These are phyloP conservation scores for Ogataea hybrid DNA, from an alignment of 1,139 yeast genomes.

Conservation along the genomic window DNA sequence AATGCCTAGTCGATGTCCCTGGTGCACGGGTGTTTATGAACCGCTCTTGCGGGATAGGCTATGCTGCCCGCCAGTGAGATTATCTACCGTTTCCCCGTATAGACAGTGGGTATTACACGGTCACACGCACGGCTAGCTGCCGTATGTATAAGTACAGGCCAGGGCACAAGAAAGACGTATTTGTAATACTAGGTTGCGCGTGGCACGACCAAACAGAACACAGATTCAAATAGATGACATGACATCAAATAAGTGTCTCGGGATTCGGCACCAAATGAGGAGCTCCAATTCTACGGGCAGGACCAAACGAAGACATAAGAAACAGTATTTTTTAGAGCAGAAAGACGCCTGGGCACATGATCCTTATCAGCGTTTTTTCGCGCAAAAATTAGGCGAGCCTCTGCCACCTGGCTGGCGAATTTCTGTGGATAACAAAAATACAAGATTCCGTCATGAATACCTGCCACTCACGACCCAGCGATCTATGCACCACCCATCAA, in stretches of 20 bases:
- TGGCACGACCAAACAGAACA: neutral
- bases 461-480: neutral
- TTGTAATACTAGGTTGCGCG: neutral
- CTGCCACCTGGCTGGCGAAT: conserved; percentile 19
- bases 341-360: conserved; percentile 21
- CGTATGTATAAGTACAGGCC: neutral
- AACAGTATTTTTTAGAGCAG: conserved; percentile 9
- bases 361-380: conserved; percentile 26
- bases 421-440: conserved; percentile 21
- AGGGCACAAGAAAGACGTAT: neutral
- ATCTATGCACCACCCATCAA: too few relatives aligned
- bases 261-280: neutral
- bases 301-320: neutral
- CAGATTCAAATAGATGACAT: too few relatives aligned
- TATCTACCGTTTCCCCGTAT: neutral
- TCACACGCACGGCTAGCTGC: neutral
- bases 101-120: neutral
- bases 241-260: neutral
- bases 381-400: conserved; percentile 12
- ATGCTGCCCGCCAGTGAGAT: neutral
- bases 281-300: neutral
- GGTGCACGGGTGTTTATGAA: conserved; percentile 4
- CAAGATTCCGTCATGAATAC: conserved; percentile 16
- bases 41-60: neutral
- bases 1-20: neutral